These are phyloP conservation scores for Asterionellopsis glacialis DNA, from an alignment of 108 stramenopile species.

Conservation along the genomic window DNA sequence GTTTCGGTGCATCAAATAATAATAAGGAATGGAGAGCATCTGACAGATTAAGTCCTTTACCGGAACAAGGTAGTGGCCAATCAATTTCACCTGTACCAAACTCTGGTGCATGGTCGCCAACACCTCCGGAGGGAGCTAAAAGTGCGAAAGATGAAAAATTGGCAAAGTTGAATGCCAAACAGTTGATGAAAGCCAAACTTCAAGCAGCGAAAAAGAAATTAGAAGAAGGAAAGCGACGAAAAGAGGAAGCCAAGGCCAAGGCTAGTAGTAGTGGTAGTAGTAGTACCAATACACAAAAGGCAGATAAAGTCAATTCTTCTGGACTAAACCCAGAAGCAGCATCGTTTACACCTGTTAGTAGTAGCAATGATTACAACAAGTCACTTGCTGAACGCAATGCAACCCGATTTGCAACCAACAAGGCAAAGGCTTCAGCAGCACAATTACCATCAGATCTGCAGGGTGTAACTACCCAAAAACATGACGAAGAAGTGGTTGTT, in stretches of 20 bases:
- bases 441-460: conserved; percentile 14
- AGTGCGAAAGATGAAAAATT: conserved; percentile 12
- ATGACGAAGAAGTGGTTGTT: background rate
- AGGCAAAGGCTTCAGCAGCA: conserved; percentile 5
- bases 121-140: background rate
- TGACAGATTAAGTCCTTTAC: background rate
- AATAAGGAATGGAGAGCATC: no score
- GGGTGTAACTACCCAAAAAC: no score
- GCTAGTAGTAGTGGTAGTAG: background rate
- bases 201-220: conserved; percentile 38
- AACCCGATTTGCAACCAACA: conserved; percentile 18
- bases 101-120: background rate
- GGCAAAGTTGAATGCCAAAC: conserved; percentile 35
- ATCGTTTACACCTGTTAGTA: background rate
- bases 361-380: no score
- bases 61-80: background rate
- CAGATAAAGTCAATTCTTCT: background rate
- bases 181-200: conserved; percentile 41
- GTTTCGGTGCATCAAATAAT: no score
- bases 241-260: conserved; percentile 6
- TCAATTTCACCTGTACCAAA: background rate
- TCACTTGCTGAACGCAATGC: conserved; percentile 24
- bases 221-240: conserved; percentile 10
- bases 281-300: background rate
- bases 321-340: background rate